Evolutionary conservation across 2,329 filamentous ascomycete genomes (phyloP).

Genomic region (Cylindrodendrum hubeiense): DNA sequence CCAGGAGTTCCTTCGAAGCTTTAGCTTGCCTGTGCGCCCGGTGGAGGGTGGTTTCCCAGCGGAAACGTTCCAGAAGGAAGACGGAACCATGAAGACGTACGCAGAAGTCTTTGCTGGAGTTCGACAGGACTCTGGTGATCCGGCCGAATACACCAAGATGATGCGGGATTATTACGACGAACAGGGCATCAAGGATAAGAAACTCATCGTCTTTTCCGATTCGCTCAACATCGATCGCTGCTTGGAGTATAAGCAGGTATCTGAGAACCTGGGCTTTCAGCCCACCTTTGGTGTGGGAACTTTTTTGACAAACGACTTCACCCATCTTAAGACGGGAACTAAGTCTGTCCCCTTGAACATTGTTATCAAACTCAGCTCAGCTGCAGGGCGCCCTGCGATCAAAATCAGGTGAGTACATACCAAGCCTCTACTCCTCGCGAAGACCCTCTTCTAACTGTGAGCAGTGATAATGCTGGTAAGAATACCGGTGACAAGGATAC

Average conservation of each 20-base stretch:
- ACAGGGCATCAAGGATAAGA: slow-evolving; percentile 81
- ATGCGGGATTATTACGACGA: slow-evolving; percentile 86
- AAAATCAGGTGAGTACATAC: slow-evolving; percentile 76
- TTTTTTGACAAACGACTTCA: slow-evolving; percentile 95
- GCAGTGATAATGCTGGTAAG: slow-evolving; percentile 85
- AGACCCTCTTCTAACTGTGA: slow-evolving; percentile 27
- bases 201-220: slow-evolving; percentile 95
- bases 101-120: slow-evolving; percentile 87
- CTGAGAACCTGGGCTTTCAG: slow-evolving; percentile 83
- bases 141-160: slow-evolving; percentile 80
- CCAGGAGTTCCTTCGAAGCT: slow-evolving; percentile 86
- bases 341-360: slow-evolving; percentile 96
- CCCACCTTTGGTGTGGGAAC: slow-evolving; percentile 96
- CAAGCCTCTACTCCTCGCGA: background rate
- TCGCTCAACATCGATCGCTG: slow-evolving; percentile 92
- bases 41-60: slow-evolving; percentile 57
- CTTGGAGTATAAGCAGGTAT: slow-evolving; percentile 87
- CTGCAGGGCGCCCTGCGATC: slow-evolving; percentile 82
- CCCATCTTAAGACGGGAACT: slow-evolving; percentile 75
- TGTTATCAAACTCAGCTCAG: slow-evolving; percentile 95
- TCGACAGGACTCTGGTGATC: slow-evolving; percentile 91
- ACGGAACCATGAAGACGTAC: slow-evolving; percentile 71
- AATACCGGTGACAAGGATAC: slow-evolving; percentile 89
- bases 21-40: slow-evolving; percentile 73
- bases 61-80: slow-evolving; percentile 55